Evolutionary conservation across 192 early-diverging fungal species (phyloP), one percentile per base, ranked within the genome.

Genomic region (Funneliformis mosseae): DNA sequence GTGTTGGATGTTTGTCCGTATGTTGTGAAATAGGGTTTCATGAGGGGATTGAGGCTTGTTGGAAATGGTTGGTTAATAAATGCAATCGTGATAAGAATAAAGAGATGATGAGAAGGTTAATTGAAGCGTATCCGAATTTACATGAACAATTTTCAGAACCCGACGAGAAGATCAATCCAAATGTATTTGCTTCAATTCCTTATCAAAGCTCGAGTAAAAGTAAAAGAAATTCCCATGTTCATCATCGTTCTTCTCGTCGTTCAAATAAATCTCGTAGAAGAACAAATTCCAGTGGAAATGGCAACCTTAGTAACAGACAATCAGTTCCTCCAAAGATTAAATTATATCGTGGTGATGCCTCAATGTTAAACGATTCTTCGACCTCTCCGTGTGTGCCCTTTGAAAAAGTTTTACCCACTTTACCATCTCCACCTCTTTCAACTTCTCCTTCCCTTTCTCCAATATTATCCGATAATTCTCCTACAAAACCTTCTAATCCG

Each of bases 21-120:
- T 83, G 82, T 48, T 62, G 59, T 4, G 82, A 83, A 46, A 74
- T 83, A 38, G 82, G 73, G 61, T 83, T 80, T 64, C 60, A 79
- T 21, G 82, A 83, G 43, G 82, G 82, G n/a, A 83, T 75, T 14
- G 79, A 50, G 25, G 28, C n/a, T 28, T 71, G 71, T 33, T 80
- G 78, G 69, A 69, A 67, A 67, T 83, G 82, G 82, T 63, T 81
- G 2, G 72, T 81, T 14, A 16, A 9, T 42, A 74, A 81, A 60
- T 81, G 80, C 48, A 12, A 55, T 43, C 38, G 46, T 14, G 60
- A 48, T 81, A 61, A 33, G 23, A 74, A 81, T 61, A 74, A 27
- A 21, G 80, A 81, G 45, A 81, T 74, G 71, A 76, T 81, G 55
- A 48, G 33, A 48, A 59, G 42, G 61, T 50, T 81, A 10, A 74